These are phyloP conservation scores for Pythium rhizo-oryzae DNA, from an alignment of 352 stramenopile genomes.

Conservation along the genomic window DNA sequence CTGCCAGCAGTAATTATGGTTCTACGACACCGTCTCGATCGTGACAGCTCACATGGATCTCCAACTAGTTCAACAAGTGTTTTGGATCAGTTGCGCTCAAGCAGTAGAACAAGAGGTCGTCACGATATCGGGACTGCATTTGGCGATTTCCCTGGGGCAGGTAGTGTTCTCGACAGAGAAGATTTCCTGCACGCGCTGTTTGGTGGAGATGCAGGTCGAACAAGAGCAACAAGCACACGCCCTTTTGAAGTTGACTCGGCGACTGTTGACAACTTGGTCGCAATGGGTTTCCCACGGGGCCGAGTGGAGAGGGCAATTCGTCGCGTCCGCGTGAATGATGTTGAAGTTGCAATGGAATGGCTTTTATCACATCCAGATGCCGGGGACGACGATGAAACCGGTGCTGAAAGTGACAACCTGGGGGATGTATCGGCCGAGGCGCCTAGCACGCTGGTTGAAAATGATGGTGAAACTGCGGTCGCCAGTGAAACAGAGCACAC, in stretches of 20 bases:
- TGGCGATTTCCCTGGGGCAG: conserved; percentile 21
- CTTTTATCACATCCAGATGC: conserved; percentile 91
- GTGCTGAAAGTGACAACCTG: conserved; percentile 31
- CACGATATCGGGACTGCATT: conserved; percentile 20
- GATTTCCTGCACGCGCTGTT: conserved; percentile 50
- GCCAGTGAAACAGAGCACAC: conserved; percentile 33
- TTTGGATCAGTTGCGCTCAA: conserved; percentile 18
- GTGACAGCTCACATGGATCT: conserved; percentile 32
- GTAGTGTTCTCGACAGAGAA: conserved; percentile 26
- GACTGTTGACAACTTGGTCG: conserved; percentile 91
- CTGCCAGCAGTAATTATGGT: conserved; percentile 74
- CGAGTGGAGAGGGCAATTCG: conserved; percentile 92
- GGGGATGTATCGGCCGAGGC: neutral
- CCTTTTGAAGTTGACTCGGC: conserved; percentile 90
- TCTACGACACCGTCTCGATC: conserved; percentile 76
- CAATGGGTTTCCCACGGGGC: conserved; percentile 95
- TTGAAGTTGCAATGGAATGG: conserved; percentile 97
- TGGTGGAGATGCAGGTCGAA: conserved; percentile 27
- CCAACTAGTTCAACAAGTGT: conserved; percentile 1
- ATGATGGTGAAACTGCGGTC: neutral
- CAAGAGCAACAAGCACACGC: conserved; percentile 10
- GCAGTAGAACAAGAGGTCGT: neutral
- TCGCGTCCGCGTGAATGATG: conserved; percentile 87
- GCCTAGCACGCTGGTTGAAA: neutral
- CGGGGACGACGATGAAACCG: conserved; percentile 41